A percentile compares a stretch with the other conserved stretches of the same genome.
phyloP scores from a whole-genome alignment of 305 asterid genomes.

The Fraxinus dipetala region DNA sequence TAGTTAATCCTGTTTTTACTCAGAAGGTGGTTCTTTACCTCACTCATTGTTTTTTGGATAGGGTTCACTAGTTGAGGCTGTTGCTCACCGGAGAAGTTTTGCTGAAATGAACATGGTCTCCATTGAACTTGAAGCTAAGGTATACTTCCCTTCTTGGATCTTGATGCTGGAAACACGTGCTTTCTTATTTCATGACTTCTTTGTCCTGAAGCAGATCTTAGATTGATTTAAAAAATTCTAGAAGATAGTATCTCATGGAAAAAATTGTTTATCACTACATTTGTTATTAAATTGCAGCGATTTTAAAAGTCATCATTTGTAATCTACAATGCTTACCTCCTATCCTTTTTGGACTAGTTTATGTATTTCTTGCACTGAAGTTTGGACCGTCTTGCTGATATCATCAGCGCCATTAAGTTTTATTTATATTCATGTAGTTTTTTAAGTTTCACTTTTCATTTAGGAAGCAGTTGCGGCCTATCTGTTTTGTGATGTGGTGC shows the following conservation, averaged over 20 bases:
- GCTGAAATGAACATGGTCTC: constrained; percentile 63
- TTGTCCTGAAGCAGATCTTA: neutral
- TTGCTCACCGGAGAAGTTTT: constrained; percentile 58
- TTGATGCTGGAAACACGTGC: constrained; percentile 9
- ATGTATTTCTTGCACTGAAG: neutral
- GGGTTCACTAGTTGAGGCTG: constrained; percentile 74
- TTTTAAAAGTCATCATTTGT: neutral
- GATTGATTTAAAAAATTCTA: neutral
- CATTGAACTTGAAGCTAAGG: constrained; percentile 79
- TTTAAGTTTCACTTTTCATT: neutral
- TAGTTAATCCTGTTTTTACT: constrained; percentile 19
- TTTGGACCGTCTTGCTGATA: constrained; percentile 4
- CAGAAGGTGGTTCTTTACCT: constrained; percentile 28
- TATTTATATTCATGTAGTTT: neutral
- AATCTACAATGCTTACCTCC: neutral
- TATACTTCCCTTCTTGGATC: constrained; percentile 28
- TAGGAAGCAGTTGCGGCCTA: neutral
- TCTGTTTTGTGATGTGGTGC: neutral
- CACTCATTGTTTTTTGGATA: constrained; percentile 34
- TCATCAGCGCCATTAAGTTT: neutral
- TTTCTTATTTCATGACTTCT: constrained; percentile 11
- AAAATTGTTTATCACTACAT: neutral
- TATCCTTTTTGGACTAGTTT: neutral
- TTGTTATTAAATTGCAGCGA: neutral
- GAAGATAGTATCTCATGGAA: neutral